Evolutionary conservation across 768 basidiomycete genomes (phyloP), one percentile per base, ranked within the genome.

Genomic region (Collybia nuda): DNA sequence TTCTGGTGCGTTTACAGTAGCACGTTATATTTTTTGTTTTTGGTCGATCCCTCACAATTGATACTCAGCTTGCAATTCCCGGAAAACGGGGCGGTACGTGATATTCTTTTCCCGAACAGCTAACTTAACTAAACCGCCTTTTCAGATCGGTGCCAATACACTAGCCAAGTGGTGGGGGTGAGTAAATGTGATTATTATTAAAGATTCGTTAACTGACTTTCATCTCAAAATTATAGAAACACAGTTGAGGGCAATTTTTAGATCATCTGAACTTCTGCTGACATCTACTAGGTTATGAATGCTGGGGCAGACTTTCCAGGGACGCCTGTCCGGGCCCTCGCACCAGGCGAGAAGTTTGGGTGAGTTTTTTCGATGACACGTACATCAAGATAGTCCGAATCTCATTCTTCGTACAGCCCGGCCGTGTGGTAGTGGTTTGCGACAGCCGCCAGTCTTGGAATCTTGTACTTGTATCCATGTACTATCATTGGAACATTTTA

Each of bases 381-480:
- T 43, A n/a, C 8, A 43, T 15, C 26, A 6, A 6, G 23, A 9
- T 24, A 23, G 3, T 1, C 17, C 2, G 12, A n/a, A 8, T 43
- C 42, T 23, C 22, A 11, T 23, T 23, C 17, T 28, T 17, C 14
- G 6, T 43, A 23, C 28, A 43, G 42, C 12, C 42, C 42, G 2
- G 2, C 42, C 23, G 28, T n/a, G 7, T 43, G 42, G 42, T 43
- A 24, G 26, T 43, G 15, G 26, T 79, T 5, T 11, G 14, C 12
- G 32, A 11, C 5, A 11, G 7, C 14, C 12, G 9, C 32, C 9
- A 3, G 32, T 32, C 32, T 32, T 14, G 9, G 6, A 11, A 32
- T 9, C 14, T 11, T 32, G 32, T 32, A 32, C 32, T 32, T 32
- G 32, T 32, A 32, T 32, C 32, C 12, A 32, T 32, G 32, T 32